Base-by-base conservation (phyloP, 495 filamentous ascomycete genomes). In the Friedmanniomyces simplex region DNA sequence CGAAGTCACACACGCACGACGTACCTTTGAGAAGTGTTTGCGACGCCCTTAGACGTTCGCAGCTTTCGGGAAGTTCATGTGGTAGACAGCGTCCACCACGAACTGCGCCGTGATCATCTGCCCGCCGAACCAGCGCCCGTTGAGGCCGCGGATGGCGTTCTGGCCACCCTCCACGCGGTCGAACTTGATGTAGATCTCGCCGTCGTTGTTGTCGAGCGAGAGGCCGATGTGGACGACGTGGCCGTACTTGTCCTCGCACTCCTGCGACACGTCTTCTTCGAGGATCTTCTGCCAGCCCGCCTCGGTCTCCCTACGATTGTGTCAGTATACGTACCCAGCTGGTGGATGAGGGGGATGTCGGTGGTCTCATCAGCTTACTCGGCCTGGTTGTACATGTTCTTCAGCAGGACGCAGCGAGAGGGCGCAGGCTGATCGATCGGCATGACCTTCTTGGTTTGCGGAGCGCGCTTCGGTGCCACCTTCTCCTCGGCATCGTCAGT, bases 121-220 rank as follows among this genome's bases (percentile, higher is more conserved):
- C 55, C 88, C 89, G 57, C 87, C 91, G 68, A 97, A 99, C 75
- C 89, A 95, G 62, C 94, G 84, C 46, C 94, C 94, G 70, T 97
- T 99, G 53, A 99, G 78, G 59, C 94, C 94, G 69, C 95, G 93
- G 76, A 96, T 90, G 57, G 94, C 93, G 63, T 96, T 97, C 69
- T 96, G 87, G 66, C 91, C 94, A 54, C 91, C 93, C 64, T 88
- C 81, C 55, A 96, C 88, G 59, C 88, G 85, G 74, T 96, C 88
- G 69, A 97, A 99, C 72, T 97, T 97, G 68, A 97, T 81, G 72
- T 96, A 99, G 66, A 99, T 91, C 67, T 97, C 94, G 73, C 94
- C 94, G 69, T 87, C 81, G 52, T 87, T 89, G 71, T 93, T 95
- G 61, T 88, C 80, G 79, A 96, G 91, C 28, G 47, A 48, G 76